Evolutionary conservation across 805 yeast species (phyloP).

Genomic region (Lipomyces yamadae): DNA sequence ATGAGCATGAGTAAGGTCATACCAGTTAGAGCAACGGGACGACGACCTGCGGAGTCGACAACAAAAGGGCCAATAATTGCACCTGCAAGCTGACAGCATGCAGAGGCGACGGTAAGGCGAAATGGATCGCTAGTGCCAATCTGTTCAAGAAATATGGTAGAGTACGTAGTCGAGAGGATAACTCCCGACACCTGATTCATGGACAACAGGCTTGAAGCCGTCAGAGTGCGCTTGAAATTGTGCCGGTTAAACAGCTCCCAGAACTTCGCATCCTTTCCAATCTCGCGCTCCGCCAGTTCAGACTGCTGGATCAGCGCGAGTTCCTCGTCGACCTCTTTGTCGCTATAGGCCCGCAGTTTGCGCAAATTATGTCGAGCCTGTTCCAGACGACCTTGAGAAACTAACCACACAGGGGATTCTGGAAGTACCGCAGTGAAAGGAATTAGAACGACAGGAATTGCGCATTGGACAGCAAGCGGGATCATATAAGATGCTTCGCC

Average conservation of each 20-base stretch:
- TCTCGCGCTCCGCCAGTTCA: slow-evolving; percentile 9
- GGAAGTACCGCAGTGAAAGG: slow-evolving; percentile 7
- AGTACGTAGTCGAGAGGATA: slow-evolving; percentile 17
- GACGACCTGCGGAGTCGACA: slow-evolving; percentile 18
- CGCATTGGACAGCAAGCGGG: slow-evolving; percentile 21
- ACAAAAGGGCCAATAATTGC: slow-evolving; percentile 18
- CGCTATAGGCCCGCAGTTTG: slow-evolving; percentile 13
- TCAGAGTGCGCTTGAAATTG: slow-evolving; percentile 16
- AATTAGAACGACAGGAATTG: slow-evolving; percentile 10
- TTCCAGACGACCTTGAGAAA: slow-evolving; percentile 10
- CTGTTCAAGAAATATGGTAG: slow-evolving; percentile 16
- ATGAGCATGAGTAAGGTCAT: slow-evolving; percentile 12
- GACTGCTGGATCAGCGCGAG: neutral
- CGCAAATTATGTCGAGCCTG: slow-evolving; percentile 12
- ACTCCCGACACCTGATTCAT: slow-evolving; percentile 20
- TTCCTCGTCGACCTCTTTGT: slow-evolving; percentile 10
- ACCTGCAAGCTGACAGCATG: slow-evolving; percentile 22
- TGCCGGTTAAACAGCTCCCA: slow-evolving; percentile 17
- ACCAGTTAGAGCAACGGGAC: slow-evolving; percentile 18
- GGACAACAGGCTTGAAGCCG: slow-evolving; percentile 14
- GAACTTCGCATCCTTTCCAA: slow-evolving; percentile 1
- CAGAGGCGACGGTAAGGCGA: slow-evolving; percentile 10
- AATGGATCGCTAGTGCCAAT: slow-evolving; percentile 18
- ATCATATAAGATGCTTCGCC: slow-evolving; percentile 7
- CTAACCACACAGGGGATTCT: slow-evolving; percentile 16